Evolutionary conservation across 371 early-diverging fungal genomes (phyloP).

Genomic region (Apophysomyces trapeziformis): DNA sequence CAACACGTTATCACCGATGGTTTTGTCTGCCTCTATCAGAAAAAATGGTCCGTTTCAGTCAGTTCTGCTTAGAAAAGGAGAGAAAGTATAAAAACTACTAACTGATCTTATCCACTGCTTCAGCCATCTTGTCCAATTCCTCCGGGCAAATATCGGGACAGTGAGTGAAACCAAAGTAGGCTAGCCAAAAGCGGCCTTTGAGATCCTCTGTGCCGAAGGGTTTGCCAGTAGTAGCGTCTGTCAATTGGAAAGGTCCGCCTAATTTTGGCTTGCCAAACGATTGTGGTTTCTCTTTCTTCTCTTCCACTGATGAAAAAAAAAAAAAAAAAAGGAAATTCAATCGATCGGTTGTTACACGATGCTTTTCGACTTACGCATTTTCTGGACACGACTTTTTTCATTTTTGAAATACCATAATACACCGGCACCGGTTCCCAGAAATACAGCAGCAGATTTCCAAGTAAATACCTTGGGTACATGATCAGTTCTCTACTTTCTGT

Average conservation of each 20-base stretch:
- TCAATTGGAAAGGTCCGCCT: slow-evolving; percentile 91
- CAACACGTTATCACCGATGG: slow-evolving; percentile 62
- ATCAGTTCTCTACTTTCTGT: background rate
- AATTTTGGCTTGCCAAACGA: slow-evolving; percentile 83
- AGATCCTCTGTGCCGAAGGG: slow-evolving; percentile 49
- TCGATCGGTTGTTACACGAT: background rate
- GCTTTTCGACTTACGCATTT: slow-evolving; percentile 43
- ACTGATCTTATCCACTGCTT: slow-evolving; percentile 83
- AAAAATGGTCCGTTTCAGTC: too few species aligned
- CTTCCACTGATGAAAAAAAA: slow-evolving; percentile 1
- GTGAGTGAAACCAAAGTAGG: slow-evolving; percentile 98
- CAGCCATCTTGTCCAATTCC: slow-evolving; percentile 96
- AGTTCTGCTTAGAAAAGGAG: too few species aligned
- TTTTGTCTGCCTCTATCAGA: slow-evolving; percentile 40
- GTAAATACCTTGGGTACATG: slow-evolving; percentile 29
- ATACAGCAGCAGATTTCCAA: slow-evolving; percentile 53
- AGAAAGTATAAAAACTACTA: slow-evolving; percentile 22
- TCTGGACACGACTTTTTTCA: slow-evolving; percentile 64
- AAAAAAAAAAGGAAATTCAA: background rate
- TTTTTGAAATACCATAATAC: slow-evolving; percentile 62
- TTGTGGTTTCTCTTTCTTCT: slow-evolving; percentile 42
- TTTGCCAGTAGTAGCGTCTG: slow-evolving; percentile 66
- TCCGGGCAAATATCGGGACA: slow-evolving; percentile 99
- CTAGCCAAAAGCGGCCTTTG: slow-evolving; percentile 80
- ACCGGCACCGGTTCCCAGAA: slow-evolving; percentile 65